phyloP scores from a whole-genome alignment of 1,284 basidiomycete genomes.

The Cutaneotrichosporon dermatis region DNA sequence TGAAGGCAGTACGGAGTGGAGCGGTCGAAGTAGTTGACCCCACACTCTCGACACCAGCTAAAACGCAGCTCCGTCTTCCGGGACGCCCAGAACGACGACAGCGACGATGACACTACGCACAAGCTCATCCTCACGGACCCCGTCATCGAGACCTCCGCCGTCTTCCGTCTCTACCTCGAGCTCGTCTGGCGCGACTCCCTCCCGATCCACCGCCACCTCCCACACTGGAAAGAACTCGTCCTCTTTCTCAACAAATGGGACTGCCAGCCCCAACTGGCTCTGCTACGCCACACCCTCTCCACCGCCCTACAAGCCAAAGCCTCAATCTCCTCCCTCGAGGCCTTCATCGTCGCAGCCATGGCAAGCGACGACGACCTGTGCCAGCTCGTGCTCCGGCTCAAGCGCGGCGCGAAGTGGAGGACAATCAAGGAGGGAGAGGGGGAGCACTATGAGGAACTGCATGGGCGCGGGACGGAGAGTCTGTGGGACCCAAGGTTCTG shows the following conservation, averaged over 20 bases:
- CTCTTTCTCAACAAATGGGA: neutral
- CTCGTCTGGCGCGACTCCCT: neutral
- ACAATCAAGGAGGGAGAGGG: neutral
- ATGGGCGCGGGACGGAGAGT: neutral
- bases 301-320: neutral
- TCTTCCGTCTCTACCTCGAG: neutral
- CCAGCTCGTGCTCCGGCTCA: neutral
- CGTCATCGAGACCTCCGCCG: neutral
- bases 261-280: neutral
- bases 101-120: neutral
- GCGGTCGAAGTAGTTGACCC: no score
- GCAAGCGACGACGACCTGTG: neutral
- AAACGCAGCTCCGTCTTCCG: slow-evolving; percentile 2
- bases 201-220: neutral
- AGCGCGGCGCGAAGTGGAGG: neutral
- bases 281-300: neutral
- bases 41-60: neutral
- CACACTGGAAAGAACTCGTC: neutral
- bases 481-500: neutral
- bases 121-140: neutral
- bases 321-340: neutral
- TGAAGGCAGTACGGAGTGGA: no score
- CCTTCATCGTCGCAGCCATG: neutral
- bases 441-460: neutral
- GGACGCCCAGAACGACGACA: neutral